A percentile compares a stretch with the other conserved stretches of the same genome.
Conservation (phyloP, 2,329 filamentous ascomycete genomes). For the Trichoderma citrinoviride region DNA sequence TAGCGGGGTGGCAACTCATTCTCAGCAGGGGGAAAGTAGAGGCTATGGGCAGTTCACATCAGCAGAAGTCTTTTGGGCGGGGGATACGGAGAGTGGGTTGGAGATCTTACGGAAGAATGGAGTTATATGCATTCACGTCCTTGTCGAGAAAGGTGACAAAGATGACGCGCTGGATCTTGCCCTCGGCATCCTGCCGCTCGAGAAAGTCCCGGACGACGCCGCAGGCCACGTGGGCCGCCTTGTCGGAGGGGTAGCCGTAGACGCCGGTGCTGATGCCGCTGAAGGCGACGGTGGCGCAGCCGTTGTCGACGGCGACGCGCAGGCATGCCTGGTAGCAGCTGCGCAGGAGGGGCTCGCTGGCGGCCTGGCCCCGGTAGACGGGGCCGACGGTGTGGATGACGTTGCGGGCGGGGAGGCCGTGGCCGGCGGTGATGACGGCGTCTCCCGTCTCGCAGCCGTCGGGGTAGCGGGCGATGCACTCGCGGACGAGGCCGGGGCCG, state of each 20-base stretch:
- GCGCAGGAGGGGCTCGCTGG: constrained; percentile 48
- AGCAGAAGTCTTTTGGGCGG: background rate
- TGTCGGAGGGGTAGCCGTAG: constrained; percentile 77
- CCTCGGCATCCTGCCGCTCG: constrained; percentile 44
- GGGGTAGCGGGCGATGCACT: constrained; percentile 67
- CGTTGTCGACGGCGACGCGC: constrained; percentile 65
- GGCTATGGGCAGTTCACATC: background rate
- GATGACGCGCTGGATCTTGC: constrained; percentile 64
- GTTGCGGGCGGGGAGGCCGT: constrained; percentile 69
- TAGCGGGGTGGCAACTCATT: background rate
- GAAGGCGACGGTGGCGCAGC: constrained; percentile 74
- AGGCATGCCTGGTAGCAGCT: constrained; percentile 70
- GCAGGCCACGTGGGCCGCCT: constrained; percentile 72
- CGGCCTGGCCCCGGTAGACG: constrained; percentile 53
- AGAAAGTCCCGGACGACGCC: constrained; percentile 56
- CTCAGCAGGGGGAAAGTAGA: constrained; percentile 5
- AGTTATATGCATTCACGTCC: constrained; percentile 71
- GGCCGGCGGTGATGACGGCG: constrained; percentile 79
- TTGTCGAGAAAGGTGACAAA: constrained; percentile 83
- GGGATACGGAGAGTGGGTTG: background rate
- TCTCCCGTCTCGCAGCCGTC: constrained; percentile 73
- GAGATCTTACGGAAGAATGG: constrained; percentile 62
- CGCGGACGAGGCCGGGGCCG: constrained; percentile 61
- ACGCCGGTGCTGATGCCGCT: constrained; percentile 82
- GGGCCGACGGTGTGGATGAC: constrained; percentile 93